Percentiles rank a stretch among this genome's conserved stretches.
phyloP scores from a whole-genome alignment of 768 basidiomycete species.

The Tylopilus subfusipes region DNA sequence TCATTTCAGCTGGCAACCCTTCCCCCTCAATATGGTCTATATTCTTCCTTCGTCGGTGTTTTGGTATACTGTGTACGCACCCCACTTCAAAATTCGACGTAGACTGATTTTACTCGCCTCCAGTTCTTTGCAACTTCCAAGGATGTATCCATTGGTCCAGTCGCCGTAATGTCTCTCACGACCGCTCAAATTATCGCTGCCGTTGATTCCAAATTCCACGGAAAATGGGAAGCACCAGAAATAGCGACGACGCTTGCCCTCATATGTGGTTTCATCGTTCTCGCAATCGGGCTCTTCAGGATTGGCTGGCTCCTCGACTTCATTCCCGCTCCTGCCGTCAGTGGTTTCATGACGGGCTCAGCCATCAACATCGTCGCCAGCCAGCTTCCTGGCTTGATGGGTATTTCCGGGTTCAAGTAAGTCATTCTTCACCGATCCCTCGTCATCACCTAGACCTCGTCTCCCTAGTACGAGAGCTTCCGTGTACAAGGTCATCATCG shows the following conservation, averaged over 20 bases:
- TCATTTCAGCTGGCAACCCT: slow-evolving; percentile 82
- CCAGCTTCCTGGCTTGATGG: slow-evolving; percentile 89
- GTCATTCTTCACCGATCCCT: slow-evolving; percentile 25
- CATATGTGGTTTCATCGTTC: slow-evolving; percentile 86
- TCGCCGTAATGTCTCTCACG: slow-evolving; percentile 96
- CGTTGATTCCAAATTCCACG: slow-evolving; percentile 52
- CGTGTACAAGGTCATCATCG: slow-evolving; percentile 87
- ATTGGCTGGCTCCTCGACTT: slow-evolving; percentile 96
- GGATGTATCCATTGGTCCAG: slow-evolving; percentile 99
- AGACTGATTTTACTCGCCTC: background rate
- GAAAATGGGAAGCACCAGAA: slow-evolving; percentile 58
- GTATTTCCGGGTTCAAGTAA: slow-evolving; percentile 79
- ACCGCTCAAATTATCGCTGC: slow-evolving; percentile 74
- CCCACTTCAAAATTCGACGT: background rate
- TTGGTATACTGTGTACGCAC: slow-evolving; percentile 72
- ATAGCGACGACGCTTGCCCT: slow-evolving; percentile 87
- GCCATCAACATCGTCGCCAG: slow-evolving; percentile 87
- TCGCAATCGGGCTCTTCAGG: slow-evolving; percentile 84
- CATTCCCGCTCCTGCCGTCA: slow-evolving; percentile 81
- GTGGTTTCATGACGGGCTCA: slow-evolving; percentile 97
- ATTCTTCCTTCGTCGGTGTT: slow-evolving; percentile 89
- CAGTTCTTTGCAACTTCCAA: slow-evolving; percentile 96
- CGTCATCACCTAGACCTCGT: background rate
- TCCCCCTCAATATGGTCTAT: slow-evolving; percentile 84
- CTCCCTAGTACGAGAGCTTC: slow-evolving; percentile 71